Conservation (phyloP, 768 basidiomycete genomes). For the Tephrocybe rancida region DNA sequence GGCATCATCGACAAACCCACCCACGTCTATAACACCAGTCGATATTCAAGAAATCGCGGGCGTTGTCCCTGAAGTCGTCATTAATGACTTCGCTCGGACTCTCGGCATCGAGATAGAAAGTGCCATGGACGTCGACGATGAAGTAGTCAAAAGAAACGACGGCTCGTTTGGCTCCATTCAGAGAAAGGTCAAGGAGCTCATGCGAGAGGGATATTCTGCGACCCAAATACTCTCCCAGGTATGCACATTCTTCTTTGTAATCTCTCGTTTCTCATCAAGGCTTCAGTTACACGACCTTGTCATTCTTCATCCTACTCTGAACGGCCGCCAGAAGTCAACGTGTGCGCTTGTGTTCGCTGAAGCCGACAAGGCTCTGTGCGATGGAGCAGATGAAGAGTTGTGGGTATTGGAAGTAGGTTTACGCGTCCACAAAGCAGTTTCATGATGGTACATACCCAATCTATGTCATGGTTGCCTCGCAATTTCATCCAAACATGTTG, state of each 20-base stretch:
- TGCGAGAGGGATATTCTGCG: conserved; percentile 91
- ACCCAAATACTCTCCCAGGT: conserved; percentile 90
- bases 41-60: conserved; percentile 98
- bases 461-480: background rate
- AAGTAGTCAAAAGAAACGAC: conserved; percentile 23
- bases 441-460: conserved; percentile 16
- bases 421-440: conserved; percentile 68
- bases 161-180: conserved; percentile 63
- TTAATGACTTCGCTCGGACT: conserved; percentile 66
- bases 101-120: conserved; percentile 71
- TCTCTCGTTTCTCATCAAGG: conserved; percentile 1
- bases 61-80: conserved; percentile 78
- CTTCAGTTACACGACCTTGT: conserved; percentile 88
- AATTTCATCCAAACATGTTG: background rate
- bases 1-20: conserved; percentile 71
- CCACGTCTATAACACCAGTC: conserved; percentile 68
- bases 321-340: conserved; percentile 76
- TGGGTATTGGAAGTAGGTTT: conserved; percentile 92
- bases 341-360: conserved; percentile 89
- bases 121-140: conserved; percentile 56
- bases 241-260: conserved; percentile 24
- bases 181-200: conserved; percentile 71
- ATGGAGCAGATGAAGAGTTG: conserved; percentile 96
- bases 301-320: conserved; percentile 79
- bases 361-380: conserved; percentile 93